phyloP scores from a whole-genome alignment of 1,284 basidiomycete species.

The Moesziomyces sp. region DNA sequence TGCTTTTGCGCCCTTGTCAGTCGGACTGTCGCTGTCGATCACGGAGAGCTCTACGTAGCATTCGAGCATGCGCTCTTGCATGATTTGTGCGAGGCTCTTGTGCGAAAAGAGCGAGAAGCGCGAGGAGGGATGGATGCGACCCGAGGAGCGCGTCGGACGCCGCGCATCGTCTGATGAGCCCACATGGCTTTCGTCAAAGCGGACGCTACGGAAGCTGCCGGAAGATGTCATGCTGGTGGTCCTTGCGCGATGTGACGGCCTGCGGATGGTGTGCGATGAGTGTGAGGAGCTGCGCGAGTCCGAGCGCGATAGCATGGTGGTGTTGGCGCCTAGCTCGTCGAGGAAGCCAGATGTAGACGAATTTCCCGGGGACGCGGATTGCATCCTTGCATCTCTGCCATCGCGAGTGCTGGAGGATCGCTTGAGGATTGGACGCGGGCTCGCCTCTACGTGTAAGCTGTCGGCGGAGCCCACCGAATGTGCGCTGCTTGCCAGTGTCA shows the following conservation, averaged over 20 bases:
- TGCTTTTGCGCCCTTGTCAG: neutral
- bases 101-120: constrained; percentile 32
- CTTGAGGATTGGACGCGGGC: constrained; percentile 44
- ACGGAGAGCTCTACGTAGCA: constrained; percentile 41
- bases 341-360: constrained; percentile 12
- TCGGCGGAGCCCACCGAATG: constrained; percentile 3
- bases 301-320: constrained; percentile 35
- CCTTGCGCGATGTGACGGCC: constrained; percentile 28
- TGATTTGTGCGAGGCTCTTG: constrained; percentile 37
- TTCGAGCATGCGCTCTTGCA: constrained; percentile 45
- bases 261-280: constrained; percentile 38
- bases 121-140: constrained; percentile 22
- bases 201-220: constrained; percentile 31
- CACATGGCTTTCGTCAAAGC: constrained; percentile 36
- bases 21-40: too few relatives aligned
- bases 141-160: constrained; percentile 13
- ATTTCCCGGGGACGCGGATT: constrained; percentile 15
- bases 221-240: constrained; percentile 43
- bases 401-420: constrained; percentile 30
- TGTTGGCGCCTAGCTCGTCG: constrained; percentile 29
- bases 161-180: constrained; percentile 8
- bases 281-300: constrained; percentile 45
- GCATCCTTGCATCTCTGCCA: constrained; percentile 20
- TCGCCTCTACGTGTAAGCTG: constrained; percentile 12
- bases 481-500: constrained; percentile 7